These are phyloP conservation scores for Pythium utonaiense DNA, from an alignment of 352 stramenopile genomes.

Conservation along the genomic window DNA sequence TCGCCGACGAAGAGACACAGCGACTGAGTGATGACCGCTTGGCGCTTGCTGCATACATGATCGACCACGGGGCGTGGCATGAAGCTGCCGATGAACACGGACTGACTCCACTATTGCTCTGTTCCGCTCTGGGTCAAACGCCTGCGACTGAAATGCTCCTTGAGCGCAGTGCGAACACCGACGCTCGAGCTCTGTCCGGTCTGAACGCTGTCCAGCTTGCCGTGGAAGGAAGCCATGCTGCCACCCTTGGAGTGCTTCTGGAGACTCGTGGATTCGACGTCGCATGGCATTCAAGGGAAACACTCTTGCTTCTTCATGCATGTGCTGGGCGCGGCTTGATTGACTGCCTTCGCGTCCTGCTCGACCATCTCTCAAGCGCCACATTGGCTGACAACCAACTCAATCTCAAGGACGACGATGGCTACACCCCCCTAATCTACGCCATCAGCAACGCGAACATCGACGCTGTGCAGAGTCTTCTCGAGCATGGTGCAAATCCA, in stretches of 20 bases:
- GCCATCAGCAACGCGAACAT: slow-evolving; percentile 54
- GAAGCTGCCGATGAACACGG: slow-evolving; percentile 61
- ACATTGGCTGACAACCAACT: slow-evolving; percentile 19
- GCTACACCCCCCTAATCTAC: slow-evolving; percentile 81
- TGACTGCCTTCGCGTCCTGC: slow-evolving; percentile 47
- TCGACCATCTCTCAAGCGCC: slow-evolving; percentile 40
- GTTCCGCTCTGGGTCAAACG: slow-evolving; percentile 48
- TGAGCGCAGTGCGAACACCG: slow-evolving; percentile 54
- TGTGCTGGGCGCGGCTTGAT: slow-evolving; percentile 55
- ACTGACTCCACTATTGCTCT: slow-evolving; percentile 63
- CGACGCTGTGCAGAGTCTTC: slow-evolving; percentile 47
- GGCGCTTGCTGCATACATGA: slow-evolving; percentile 71
- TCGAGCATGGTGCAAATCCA: slow-evolving; percentile 47
- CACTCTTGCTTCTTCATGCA: slow-evolving; percentile 53
- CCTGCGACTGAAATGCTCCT: slow-evolving; percentile 68
- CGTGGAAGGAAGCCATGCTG: slow-evolving; percentile 55
- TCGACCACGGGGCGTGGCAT: slow-evolving; percentile 82
- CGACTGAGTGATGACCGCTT: slow-evolving; percentile 35
- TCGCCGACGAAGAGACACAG: slow-evolving; percentile 16
- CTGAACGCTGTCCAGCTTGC: slow-evolving; percentile 55
- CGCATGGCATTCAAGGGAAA: slow-evolving; percentile 31
- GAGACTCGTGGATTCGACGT: slow-evolving; percentile 47
- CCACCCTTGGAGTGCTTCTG: slow-evolving; percentile 47
- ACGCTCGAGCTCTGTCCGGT: slow-evolving; percentile 32
- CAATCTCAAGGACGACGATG: slow-evolving; percentile 58